Percentiles rank a stretch among this genome's conserved stretches.
These are phyloP conservation scores for Xylaria intraflava DNA, from an alignment of 495 filamentous ascomycete genomes.

Conservation along the genomic window DNA sequence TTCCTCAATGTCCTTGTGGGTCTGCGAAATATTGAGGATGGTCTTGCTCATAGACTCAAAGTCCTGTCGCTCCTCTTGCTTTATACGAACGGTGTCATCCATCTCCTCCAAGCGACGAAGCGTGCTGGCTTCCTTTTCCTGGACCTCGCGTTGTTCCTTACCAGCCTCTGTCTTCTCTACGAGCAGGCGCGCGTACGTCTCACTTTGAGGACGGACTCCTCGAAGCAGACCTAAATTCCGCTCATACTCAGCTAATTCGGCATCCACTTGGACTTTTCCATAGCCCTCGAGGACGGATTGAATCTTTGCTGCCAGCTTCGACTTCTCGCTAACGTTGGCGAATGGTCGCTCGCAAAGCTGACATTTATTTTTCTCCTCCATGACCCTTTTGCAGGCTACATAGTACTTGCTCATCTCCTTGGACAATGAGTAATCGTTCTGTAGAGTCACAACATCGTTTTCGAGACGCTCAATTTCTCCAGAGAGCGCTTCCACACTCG, in stretches of 20 bases:
- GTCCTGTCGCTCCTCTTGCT: constrained; percentile 59
- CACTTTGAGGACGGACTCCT: constrained; percentile 58
- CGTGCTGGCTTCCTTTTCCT: constrained; percentile 51
- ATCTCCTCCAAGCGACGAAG: constrained; percentile 64
- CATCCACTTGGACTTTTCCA: constrained; percentile 45
- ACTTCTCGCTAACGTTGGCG: constrained; percentile 45
- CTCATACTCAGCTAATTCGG: constrained; percentile 47
- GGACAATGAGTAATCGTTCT: constrained; percentile 57
- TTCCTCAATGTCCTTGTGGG: constrained; percentile 60
- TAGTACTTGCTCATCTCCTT: constrained; percentile 59
- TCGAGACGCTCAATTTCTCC: constrained; percentile 44
- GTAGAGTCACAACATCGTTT: constrained; percentile 51
- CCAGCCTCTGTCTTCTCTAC: constrained; percentile 64
- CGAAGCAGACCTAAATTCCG: constrained; percentile 51
- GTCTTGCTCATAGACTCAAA: constrained; percentile 68
- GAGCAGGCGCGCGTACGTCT: constrained; percentile 62
- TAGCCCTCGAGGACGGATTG: constrained; percentile 52
- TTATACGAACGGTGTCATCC: constrained; percentile 61
- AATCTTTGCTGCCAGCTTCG: constrained; percentile 55
- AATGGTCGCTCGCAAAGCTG: constrained; percentile 63
- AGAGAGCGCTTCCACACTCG: constrained; percentile 35
- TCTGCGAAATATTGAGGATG: constrained; percentile 67
- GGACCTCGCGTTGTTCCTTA: constrained; percentile 50
- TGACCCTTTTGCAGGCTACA: constrained; percentile 49
- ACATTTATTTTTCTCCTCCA: constrained; percentile 59